These are phyloP conservation scores for Thelonectria blattea DNA, from an alignment of 2,329 filamentous ascomycete genomes.

Conservation along the genomic window DNA sequence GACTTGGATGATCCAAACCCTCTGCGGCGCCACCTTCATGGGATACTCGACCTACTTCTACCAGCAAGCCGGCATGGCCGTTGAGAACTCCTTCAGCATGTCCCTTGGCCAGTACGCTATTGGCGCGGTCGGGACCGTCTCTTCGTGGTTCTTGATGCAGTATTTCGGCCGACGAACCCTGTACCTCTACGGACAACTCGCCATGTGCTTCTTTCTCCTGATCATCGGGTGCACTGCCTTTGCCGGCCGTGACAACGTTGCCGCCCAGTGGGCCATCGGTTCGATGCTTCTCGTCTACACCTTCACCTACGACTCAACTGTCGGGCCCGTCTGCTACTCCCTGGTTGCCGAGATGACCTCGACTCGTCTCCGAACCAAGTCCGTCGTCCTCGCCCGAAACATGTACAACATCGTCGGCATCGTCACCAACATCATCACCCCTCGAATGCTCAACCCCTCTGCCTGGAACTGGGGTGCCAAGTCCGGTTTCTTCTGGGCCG, in stretches of 20 bases:
- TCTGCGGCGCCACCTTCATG: constrained; percentile 53
- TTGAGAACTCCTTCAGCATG: constrained; percentile 48
- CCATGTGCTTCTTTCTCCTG: constrained; percentile 52
- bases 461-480: constrained; percentile 56
- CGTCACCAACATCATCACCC: constrained; percentile 52
- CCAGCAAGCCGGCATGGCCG: constrained; percentile 49
- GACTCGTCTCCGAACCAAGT: constrained; percentile 54
- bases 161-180: constrained; percentile 53
- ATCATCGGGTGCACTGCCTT: constrained; percentile 62
- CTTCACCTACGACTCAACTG: constrained; percentile 49
- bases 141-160: constrained; percentile 53
- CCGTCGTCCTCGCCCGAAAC: constrained; percentile 52
- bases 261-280: constrained; percentile 56
- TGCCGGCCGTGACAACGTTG: constrained; percentile 50
- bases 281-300: constrained; percentile 53
- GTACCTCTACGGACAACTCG: constrained; percentile 54
- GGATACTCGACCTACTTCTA: constrained; percentile 65
- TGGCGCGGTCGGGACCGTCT: constrained; percentile 52
- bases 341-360: constrained; percentile 66
- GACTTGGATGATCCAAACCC: constrained; percentile 50
- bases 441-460: constrained; percentile 54
- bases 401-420: constrained; percentile 58
- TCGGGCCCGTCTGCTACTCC: constrained; percentile 75
- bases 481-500: constrained; percentile 54
- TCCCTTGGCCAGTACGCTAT: constrained; percentile 51